Conservation (phyloP, 2,329 filamentous ascomycete species). For the Penicillium nordicum region DNA sequence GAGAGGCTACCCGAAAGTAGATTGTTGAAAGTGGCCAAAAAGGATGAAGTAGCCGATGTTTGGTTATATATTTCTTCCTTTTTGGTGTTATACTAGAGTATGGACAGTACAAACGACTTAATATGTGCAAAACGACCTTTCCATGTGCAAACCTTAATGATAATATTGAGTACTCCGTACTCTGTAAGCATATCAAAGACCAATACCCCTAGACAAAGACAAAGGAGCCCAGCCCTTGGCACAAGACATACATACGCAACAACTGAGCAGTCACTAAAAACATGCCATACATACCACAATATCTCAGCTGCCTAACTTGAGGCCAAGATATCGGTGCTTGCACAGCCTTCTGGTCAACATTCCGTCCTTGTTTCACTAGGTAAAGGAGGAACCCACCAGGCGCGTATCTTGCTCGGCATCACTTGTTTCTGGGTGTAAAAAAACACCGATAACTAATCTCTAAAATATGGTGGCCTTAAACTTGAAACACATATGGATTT, state of each 20-base stretch:
- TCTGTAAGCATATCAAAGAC: background rate
- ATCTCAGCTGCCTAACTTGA: background rate
- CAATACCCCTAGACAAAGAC: background rate
- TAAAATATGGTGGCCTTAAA: background rate
- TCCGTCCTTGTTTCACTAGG: background rate
- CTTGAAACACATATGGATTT: background rate
- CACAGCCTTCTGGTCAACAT: background rate
- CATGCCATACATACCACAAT: background rate
- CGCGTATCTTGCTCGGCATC: background rate
- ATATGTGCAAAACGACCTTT: background rate
- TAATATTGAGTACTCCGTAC: background rate
- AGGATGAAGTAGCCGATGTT: background rate
- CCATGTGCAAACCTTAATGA: background rate
- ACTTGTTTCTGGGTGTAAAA: background rate
- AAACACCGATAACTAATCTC: background rate
- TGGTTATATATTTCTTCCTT: background rate
- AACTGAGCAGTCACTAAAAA: background rate
- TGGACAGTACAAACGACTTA: background rate
- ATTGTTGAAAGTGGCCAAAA: background rate
- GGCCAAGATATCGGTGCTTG: constrained; percentile 1
- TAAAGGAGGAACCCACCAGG: background rate
- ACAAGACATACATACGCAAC: background rate
- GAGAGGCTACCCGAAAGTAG: background rate
- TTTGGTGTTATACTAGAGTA: background rate
- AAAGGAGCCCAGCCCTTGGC: constrained; percentile 1